A percentile compares a stretch with the other conserved stretches of the same genome.
These are phyloP conservation scores for Endogone sp. DNA, from an alignment of 192 early-diverging fungal genomes.

Conservation along the genomic window DNA sequence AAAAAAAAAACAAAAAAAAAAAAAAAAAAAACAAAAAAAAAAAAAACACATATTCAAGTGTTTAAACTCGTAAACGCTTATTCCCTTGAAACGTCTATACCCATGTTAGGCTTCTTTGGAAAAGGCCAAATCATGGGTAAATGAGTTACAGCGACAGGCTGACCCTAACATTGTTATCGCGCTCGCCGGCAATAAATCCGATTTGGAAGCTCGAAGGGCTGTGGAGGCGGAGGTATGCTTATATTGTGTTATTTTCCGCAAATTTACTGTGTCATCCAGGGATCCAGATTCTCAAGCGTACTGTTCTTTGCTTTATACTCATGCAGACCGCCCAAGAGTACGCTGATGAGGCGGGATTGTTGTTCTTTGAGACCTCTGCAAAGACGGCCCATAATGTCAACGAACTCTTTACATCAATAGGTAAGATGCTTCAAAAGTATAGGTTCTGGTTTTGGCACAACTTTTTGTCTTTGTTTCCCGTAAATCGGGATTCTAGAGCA, in stretches of 20 bases:
- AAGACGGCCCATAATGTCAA: conserved; percentile 60
- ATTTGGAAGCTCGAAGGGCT: conserved; percentile 59
- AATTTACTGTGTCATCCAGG: too few species aligned
- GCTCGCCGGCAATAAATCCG: conserved; percentile 65
- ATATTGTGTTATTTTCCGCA: neutral
- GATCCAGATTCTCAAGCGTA: too few species aligned
- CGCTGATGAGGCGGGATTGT: conserved; percentile 55
- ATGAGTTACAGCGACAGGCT: conserved; percentile 69
- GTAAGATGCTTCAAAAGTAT: too few species aligned
- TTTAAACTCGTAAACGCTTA: too few species aligned
- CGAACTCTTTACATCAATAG: conserved; percentile 61
- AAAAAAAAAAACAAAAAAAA: too few species aligned
- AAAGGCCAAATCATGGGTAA: conserved; percentile 70
- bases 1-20: too few species aligned
- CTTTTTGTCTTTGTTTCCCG: too few species aligned
- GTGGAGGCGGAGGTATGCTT: conserved; percentile 57
- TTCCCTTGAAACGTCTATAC: neutral
- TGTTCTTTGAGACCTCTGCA: conserved; percentile 69
- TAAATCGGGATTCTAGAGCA: too few species aligned
- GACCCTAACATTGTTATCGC: conserved; percentile 73
- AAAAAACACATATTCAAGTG: too few species aligned
- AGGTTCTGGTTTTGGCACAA: too few species aligned
- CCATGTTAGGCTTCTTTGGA: conserved; percentile 54
- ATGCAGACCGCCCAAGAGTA: conserved; percentile 57
- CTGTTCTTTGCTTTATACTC: conserved; percentile 1